A percentile compares a stretch with the other conserved stretches of the same genome.
These are phyloP conservation scores for Orbilia brochopaga DNA, from an alignment of 2,329 filamentous ascomycete genomes.

Conservation along the genomic window DNA sequence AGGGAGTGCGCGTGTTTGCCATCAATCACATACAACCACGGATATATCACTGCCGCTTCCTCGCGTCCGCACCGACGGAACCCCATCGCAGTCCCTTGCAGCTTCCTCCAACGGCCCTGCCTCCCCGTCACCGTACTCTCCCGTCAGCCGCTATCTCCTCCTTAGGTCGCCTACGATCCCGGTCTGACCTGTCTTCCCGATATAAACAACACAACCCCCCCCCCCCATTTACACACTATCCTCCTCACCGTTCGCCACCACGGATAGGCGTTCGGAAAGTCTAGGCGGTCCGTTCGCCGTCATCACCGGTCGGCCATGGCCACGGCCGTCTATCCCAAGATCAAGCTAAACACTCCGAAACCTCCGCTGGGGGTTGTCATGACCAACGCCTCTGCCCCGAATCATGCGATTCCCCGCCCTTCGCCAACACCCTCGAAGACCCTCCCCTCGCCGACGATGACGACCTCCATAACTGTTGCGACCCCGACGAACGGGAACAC, in stretches of 20 bases:
- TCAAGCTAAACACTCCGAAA: constrained; percentile 46
- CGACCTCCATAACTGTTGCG: constrained; percentile 37
- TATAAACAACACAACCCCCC: constrained; percentile 42
- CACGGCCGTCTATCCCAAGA: constrained; percentile 51
- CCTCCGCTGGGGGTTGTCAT: constrained; percentile 46
- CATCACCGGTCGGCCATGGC: constrained; percentile 47
- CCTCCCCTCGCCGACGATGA: constrained; percentile 43
- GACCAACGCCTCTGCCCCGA: constrained; percentile 32
- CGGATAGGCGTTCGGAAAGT: constrained; percentile 46
- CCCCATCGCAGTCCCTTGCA: constrained; percentile 36
- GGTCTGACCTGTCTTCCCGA: constrained; percentile 16
- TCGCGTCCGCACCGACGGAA: constrained; percentile 40
- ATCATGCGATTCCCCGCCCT: constrained; percentile 50
- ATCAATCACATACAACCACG: constrained; percentile 41
- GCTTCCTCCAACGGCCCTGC: constrained; percentile 10
- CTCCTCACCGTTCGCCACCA: constrained; percentile 20
- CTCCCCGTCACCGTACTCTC: constrained; percentile 10
- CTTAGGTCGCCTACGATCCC: constrained; percentile 7
- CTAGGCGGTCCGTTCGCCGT: constrained; percentile 47
- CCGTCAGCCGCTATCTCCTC: constrained; percentile 6
- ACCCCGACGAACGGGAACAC: constrained; percentile 28
- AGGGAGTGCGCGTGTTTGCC: constrained; percentile 51
- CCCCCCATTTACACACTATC: constrained; percentile 20
- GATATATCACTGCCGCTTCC: constrained; percentile 48
- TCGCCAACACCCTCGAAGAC: constrained; percentile 50